These are phyloP conservation scores for Penicillium sp. DNA, from an alignment of 2,329 filamentous ascomycete species.

Conservation along the genomic window DNA sequence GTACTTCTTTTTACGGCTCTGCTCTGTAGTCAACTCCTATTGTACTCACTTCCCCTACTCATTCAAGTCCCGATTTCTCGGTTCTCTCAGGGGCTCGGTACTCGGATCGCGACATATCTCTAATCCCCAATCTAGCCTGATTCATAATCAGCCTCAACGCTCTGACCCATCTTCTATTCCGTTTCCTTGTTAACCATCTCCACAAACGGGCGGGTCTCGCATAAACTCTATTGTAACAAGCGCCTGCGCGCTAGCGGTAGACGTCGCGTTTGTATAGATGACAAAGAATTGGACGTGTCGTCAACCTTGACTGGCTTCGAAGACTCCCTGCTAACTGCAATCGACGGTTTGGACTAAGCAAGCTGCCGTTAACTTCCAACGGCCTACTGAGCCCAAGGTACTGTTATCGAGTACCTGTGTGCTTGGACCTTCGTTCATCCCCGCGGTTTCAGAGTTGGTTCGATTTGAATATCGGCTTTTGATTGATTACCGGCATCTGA, in stretches of 20 bases:
- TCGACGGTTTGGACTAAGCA: conserved; percentile 2
- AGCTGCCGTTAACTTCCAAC: conserved; percentile 8
- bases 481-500: conserved; percentile 7
- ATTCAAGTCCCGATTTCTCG: background rate
- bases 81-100: background rate
- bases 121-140: conserved; percentile 19
- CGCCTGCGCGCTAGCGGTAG: background rate
- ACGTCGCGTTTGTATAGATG: conserved; percentile 7
- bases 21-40: background rate
- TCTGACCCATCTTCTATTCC: conserved; percentile 19
- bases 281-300: conserved; percentile 8
- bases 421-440: background rate
- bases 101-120: conserved; percentile 16
- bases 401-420: background rate
- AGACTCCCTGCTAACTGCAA: background rate
- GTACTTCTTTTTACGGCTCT: background rate
- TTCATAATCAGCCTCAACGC: conserved; percentile 23
- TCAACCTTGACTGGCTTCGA: background rate
- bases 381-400: background rate
- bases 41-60: background rate
- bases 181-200: conserved; percentile 11
- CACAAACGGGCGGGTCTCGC: conserved; percentile 17
- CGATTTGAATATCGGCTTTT: conserved; percentile 18
- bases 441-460: conserved; percentile 23
- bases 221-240: conserved; percentile 16